These are phyloP conservation scores for Picea engelmannii DNA, from an alignment of 83 land plant species.

Conservation along the genomic window DNA sequence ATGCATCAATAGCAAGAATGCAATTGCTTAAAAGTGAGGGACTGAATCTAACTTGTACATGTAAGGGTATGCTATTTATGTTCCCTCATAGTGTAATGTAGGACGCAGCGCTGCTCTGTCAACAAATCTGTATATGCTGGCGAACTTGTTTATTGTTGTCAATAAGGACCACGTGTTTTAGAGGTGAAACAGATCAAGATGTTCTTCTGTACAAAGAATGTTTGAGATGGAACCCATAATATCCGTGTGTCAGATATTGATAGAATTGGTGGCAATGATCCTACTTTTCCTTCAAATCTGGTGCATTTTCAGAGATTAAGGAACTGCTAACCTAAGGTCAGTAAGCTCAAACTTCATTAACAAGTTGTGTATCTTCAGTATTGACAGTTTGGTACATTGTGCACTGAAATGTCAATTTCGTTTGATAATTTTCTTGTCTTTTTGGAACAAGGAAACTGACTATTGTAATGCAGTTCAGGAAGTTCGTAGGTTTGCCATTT, in stretches of 20 bases:
- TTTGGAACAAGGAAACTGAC: not conserved
- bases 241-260: constrained; percentile 3
- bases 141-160: not conserved
- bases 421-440: not conserved
- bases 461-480: not conserved
- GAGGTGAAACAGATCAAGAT: not conserved
- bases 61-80: not conserved
- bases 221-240: not conserved
- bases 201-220: constrained; percentile 2
- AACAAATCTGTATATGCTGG: not conserved
- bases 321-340: not conserved
- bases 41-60: not conserved
- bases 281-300: not conserved
- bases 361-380: not conserved
- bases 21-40: not conserved
- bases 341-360: not conserved
- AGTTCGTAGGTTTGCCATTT: not conserved
- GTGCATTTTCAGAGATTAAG: not conserved
- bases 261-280: constrained; percentile 3
- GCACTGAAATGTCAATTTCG: not conserved
- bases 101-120: not conserved
- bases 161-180: not conserved
- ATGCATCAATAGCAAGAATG: constrained; percentile 36
- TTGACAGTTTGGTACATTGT: not conserved
- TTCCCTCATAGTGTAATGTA: not conserved